These are phyloP conservation scores for Garcia nutans DNA, from an alignment of 345 rosid species.

Conservation along the genomic window DNA sequence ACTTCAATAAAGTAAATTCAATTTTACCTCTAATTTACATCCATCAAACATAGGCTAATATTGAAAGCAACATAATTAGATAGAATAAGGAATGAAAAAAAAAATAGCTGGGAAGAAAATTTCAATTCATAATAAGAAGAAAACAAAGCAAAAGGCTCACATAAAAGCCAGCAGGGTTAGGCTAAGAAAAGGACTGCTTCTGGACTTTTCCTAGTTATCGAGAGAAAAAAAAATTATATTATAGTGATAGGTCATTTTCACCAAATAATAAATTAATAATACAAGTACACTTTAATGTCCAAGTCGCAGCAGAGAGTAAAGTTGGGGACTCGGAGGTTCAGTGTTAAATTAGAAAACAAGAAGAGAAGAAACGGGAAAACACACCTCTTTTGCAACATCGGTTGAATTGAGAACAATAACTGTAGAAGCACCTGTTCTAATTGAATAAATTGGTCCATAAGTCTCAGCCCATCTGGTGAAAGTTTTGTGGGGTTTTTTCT, in stretches of 20 bases:
- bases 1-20: too few relatives aligned
- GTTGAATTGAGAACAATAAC: conserved; percentile 64
- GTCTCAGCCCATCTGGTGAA: conserved; percentile 77
- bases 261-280: background rate
- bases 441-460: conserved; percentile 79
- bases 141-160: too few relatives aligned
- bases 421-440: conserved; percentile 63
- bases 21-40: too few relatives aligned
- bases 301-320: background rate
- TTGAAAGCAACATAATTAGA: too few relatives aligned
- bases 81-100: too few relatives aligned
- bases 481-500: conserved; percentile 88
- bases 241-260: background rate
- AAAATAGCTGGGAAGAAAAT: too few relatives aligned
- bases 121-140: too few relatives aligned
- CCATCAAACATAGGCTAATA: too few relatives aligned
- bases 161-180: background rate
- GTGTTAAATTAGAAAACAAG: background rate
- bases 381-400: conserved; percentile 77
- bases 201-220: background rate
- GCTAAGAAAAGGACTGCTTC: too few relatives aligned
- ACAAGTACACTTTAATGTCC: background rate
- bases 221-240: too few relatives aligned
- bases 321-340: background rate
- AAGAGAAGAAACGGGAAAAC: background rate